Percentiles rank a stretch among this genome's conserved stretches.
Conservation (phyloP, 345 rosid species). For the Noccaea caerulescens region DNA sequence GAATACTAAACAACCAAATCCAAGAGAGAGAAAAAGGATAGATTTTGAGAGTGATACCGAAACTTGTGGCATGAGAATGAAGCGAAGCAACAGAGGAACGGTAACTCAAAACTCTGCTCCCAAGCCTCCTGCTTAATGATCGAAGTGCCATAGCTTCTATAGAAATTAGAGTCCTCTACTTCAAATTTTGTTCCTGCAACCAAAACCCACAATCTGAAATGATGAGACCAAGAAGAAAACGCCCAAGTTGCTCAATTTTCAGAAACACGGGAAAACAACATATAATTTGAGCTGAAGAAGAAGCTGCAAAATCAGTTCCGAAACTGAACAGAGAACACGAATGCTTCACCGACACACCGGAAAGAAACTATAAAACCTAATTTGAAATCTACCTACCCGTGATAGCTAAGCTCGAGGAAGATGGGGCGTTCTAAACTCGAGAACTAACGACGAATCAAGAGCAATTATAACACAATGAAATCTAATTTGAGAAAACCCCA, state of each 20-base stretch:
- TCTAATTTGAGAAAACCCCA: not conserved
- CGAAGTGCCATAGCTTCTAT: slow-evolving; percentile 50
- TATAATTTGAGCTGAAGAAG: not conserved
- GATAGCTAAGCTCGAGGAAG: slow-evolving; percentile 1
- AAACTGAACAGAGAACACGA: not conserved
- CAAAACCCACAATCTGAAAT: not conserved
- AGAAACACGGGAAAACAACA: not conserved
- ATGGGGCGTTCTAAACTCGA: not conserved
- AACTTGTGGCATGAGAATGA: slow-evolving; percentile 97
- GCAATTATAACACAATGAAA: not conserved
- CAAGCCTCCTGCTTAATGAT: slow-evolving; percentile 43
- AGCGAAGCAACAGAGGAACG: slow-evolving; percentile 49
- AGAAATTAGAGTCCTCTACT: not conserved
- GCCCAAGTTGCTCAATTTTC: not conserved
- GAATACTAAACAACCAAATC: slow-evolving; percentile 12
- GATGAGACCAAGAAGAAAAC: slow-evolving; percentile 4
- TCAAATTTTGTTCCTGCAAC: slow-evolving; percentile 20
- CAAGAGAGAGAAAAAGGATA: not conserved
- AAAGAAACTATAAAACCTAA: not conserved
- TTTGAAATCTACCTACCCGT: not conserved
- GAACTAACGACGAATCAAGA: slow-evolving; percentile 1
- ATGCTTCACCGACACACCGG: slow-evolving; percentile 17
- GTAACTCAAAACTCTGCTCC: slow-evolving; percentile 38
- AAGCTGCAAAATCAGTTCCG: not conserved
- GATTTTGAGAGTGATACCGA: slow-evolving; percentile 53